Evolutionary conservation across 495 filamentous ascomycete genomes (phyloP), one percentile per base, ranked within the genome.

Genomic region (Penicillium pulvis): DNA sequence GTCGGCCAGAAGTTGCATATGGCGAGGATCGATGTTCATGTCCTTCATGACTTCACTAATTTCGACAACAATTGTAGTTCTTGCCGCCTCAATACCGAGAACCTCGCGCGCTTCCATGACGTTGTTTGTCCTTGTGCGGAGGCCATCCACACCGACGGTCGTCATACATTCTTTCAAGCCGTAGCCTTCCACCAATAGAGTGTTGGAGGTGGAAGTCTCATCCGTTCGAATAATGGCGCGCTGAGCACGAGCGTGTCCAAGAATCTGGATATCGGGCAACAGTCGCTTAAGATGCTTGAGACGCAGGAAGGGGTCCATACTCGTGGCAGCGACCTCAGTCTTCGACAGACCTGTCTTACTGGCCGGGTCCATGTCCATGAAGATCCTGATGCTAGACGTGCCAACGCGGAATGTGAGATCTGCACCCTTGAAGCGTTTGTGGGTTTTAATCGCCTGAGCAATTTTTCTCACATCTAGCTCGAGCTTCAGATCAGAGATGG

Each of bases 1-100:
- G 58, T 98, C 95, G n/a, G 94, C 93, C 16, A 98, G 83, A 8
- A 98, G 84, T 71, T 97, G 90, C 93, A 98, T 97, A 81, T 98
- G 94, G 33, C 95, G 89, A 28, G 94, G 94, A 78, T 98, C 94
- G 63, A 98, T 97, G 75, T 86, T 85, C 94, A 98, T 97, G 66
- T 86, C 84, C 46, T 80, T 83, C 92, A 97, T 96, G 68, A 97
- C 92, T 20, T 71, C 71, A 50, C 78, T 75, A 66, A 96, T 96
- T 77, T 97, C 92, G 17, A 75, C 77, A 44, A 92, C 83, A 65
- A 97, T 96, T 14, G 90, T 93, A 10, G 78, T 81, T 44, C 92
- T 88, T 12, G 94, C 94, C 8, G 95, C 94, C 76, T 98, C 94
- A 61, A 98, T 98, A 54, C 94, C 94, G 20, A 98, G 85, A n/a